phyloP scores from a whole-genome alignment of 768 basidiomycete genomes.

The Hirschioporus abietinus region DNA sequence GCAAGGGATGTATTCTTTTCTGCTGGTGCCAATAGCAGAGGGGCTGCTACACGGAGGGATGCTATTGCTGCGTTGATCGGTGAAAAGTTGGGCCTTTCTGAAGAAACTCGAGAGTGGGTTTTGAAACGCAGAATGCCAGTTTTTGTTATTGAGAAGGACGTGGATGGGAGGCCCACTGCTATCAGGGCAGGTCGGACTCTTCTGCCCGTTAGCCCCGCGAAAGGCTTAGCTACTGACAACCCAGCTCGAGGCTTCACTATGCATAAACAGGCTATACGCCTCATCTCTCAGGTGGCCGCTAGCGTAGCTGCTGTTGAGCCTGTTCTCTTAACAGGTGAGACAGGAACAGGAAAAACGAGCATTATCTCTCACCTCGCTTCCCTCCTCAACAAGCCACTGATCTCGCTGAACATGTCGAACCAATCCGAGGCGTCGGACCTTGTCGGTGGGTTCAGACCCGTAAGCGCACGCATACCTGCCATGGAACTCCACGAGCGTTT shows the following conservation, averaged over 20 bases:
- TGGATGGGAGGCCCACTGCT: conserved; percentile 51
- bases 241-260: conserved; percentile 71
- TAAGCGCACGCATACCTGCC: conserved; percentile 80
- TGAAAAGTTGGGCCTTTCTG: conserved; percentile 57
- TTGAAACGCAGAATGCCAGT: conserved; percentile 55
- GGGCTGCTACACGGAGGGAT: conserved; percentile 44
- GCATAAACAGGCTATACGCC: conserved; percentile 74
- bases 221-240: conserved; percentile 24
- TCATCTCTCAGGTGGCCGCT: conserved; percentile 77
- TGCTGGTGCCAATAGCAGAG: conserved; percentile 46
- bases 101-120: conserved; percentile 68
- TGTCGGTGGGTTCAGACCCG: conserved; percentile 93
- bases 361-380: conserved; percentile 82
- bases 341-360: conserved; percentile 98
- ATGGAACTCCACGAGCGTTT: conserved; percentile 67
- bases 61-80: conserved; percentile 51
- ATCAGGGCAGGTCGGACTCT: conserved; percentile 61
- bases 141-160: conserved; percentile 62
- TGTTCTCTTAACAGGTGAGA: conserved; percentile 90
- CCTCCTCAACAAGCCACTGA: conserved; percentile 66
- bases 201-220: conserved; percentile 38
- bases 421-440: conserved; percentile 95
- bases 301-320: conserved; percentile 74
- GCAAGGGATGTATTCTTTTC: conserved; percentile 92
- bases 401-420: conserved; percentile 90